These are phyloP conservation scores for Pulchroboletus neoregius DNA, from an alignment of 1,284 basidiomycete species.

Conservation along the genomic window DNA sequence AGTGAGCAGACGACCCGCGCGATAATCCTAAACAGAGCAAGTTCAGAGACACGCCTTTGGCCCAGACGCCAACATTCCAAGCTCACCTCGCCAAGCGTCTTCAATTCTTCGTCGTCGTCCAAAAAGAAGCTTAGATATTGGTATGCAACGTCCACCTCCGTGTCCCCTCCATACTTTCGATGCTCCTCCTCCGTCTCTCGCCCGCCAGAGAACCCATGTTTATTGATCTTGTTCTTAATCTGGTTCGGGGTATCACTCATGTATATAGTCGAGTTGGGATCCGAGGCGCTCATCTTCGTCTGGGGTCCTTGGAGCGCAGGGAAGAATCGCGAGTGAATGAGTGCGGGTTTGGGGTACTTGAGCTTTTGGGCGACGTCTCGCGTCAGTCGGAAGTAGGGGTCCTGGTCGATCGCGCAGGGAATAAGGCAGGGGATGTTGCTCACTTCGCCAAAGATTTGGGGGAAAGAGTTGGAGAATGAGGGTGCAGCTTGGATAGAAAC, in stretches of 20 bases:
- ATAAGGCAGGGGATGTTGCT: constrained; percentile 91
- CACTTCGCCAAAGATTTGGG: constrained; percentile 89
- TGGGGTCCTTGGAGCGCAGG: constrained; percentile 96
- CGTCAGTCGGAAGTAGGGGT: constrained; percentile 95
- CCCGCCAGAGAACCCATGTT: constrained; percentile 88
- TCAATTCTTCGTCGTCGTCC: constrained; percentile 89
- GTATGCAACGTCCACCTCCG: constrained; percentile 94
- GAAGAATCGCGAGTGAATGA: constrained; percentile 97
- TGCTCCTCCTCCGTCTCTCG: constrained; percentile 94
- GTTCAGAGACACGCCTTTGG: neutral
- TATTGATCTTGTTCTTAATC: constrained; percentile 98
- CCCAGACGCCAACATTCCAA: neutral
- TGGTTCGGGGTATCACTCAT: constrained; percentile 93
- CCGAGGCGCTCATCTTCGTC: constrained; percentile 98
- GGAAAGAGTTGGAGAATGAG: constrained; percentile 98
- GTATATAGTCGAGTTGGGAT: constrained; percentile 87
- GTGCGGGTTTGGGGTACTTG: constrained; percentile 92
- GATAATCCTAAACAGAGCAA: constrained; percentile 68
- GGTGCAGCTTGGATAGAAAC: constrained; percentile 96
- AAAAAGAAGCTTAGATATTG: constrained; percentile 98
- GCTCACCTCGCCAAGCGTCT: constrained; percentile 69
- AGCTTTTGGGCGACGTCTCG: constrained; percentile 92
- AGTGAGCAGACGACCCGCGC: constrained; percentile 83
- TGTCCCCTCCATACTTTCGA: constrained; percentile 81
- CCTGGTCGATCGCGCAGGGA: constrained; percentile 98